Base-by-base conservation (phyloP, 768 basidiomycete genomes). In the Auricularia cornea region DNA sequence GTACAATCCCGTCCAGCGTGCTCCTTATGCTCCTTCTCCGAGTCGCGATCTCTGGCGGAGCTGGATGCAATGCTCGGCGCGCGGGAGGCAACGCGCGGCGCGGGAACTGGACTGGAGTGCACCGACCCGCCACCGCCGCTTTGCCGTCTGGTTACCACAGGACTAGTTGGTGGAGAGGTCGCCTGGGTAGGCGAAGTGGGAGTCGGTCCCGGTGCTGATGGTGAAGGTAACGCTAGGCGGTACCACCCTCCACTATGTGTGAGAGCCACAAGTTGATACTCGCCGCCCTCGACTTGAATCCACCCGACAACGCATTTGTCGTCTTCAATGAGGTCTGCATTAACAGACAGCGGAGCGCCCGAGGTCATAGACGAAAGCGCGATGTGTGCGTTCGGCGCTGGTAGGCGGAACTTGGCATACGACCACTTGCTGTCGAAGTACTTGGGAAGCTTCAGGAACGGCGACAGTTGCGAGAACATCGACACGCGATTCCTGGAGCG, bases 341-440 rank as follows among this genome's bases (percentile, higher is more conserved):
- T 63, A n/a, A 57, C 60, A 2, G 79, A 78, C 16, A 81, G 77
- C 4, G 85, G 78, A 2, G 86, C 79, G 64, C 77, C 74, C 12
- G 82, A 72, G 1, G 85, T 81, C n/a, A 85, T 81, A 2, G 89
- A 83, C 14, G 88, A 85, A 35, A 94, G 75, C 12, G 90, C 87
- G 57, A 93, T 88, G 66, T 94, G 92, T 8, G 92, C 79, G 1
- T 88, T 87, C 68, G 92, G 90, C 2, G 88, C 78, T 2, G 94
- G 94, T 70, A 97, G 90, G 51, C 91, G 84, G 72, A 91, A 97
- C 67, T 92, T 89, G 16, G 94, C 92, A 70, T 96, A 94, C 0
- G 94, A 95, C 94, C 94, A 96, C 73, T 94, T 89, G n/a, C 92
- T 94, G 70, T 87, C 86, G 71, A 97, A 94, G 72, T 96, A 96